Evolutionary conservation across 2,329 filamentous ascomycete genomes (phyloP), one percentile per base, ranked within the genome.

Genomic region (Cladosporium oxysporum): DNA sequence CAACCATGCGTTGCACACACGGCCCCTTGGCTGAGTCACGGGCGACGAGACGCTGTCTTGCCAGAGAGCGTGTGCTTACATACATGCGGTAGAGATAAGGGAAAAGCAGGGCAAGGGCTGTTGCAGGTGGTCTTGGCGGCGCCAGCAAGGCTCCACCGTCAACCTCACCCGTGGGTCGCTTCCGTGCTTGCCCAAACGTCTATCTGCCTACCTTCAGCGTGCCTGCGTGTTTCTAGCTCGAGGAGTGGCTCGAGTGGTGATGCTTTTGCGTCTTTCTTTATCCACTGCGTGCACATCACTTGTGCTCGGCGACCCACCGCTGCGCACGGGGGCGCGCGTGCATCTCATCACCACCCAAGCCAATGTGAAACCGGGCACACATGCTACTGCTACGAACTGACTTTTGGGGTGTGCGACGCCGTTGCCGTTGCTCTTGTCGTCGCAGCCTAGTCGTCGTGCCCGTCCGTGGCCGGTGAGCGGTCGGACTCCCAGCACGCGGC

Each of bases 221-320:
- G 31, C n/a, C 52, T 21, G 52, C 52, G n/a, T 55, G 52, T 28
- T 50, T 59, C 29, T 37, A 62, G 59, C 59, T 62, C 52, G 28
- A 55, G 18, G 18, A 31, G 31, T 31, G 52, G 59, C 59, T 62
- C 52, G 28, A 55, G 28, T 55, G 52, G 31, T 31, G 52, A 55
- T 26, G 18, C 49, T 53, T 41, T 53, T 26, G 47, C 26, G 26
- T 31, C 23, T 41, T 53, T 26, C 60, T 41, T 55, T 53, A 37
- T 55, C 47, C 59, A 35, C 26, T 50, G 16, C 18, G 14, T 41
- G 49, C 21, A 29, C 31, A 33, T 35, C 47, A 52, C 31, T 47
- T 33, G n/a, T 28, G 35, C 61, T 63, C 50, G 61, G 61, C 61
- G 61, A 63, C 61, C 61, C 61, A 63, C 61, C 14, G 29, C 44